Evolutionary conservation across 139 green algal species (phyloP), one percentile per base, ranked within the genome.

Genomic region (Diplosphaera chodatii): DNA sequence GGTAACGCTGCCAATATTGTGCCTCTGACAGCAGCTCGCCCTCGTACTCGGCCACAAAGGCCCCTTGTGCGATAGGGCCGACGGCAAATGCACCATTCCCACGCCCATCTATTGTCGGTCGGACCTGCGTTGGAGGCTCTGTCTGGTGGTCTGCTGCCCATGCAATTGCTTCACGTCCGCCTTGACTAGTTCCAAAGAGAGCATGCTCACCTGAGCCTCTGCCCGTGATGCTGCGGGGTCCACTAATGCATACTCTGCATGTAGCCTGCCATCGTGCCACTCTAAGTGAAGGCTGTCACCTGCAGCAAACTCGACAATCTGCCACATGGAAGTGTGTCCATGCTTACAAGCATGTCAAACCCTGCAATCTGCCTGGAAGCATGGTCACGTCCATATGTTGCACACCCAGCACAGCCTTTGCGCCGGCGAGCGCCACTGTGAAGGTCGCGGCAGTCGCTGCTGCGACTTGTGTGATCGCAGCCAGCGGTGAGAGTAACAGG

Each of bases 41-140:
- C 20, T 63, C 69, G 56, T 90, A 90, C 27, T 83, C 72, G 0
- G 69, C 81, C 28, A 90, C 41, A 55, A 64, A 81, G 2, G 69
- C 80, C 20, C 77, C 78, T 27, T 56, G 31, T 1, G 73, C 73
- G 25, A 85, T 85, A 40, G 5, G 55, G 16, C 66, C 30, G 8
- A 55, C 37, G 1, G 83, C 81, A 77, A 78, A 85, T 0, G 80
- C 83, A 25, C 83, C 83, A 66, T 83, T 83, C 75, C 83, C 83
- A 27, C 31, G 63, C 27, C 32, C 68, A 67, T 73, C 68, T 10
- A 1, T 32, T 25, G 68, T 73, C 1, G 68, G 30, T 29, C 55
- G 48, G 55, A 73, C 68, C 68, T 73, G 68, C 1, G 8, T 31
- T 27, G 15, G 15, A 55, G 15, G 20, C 2, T 4, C 18, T 30